Evolutionary conservation across 2,329 filamentous ascomycete species (phyloP), one percentile per base, ranked within the genome.

Genomic region (Podosphaera xanthii): DNA sequence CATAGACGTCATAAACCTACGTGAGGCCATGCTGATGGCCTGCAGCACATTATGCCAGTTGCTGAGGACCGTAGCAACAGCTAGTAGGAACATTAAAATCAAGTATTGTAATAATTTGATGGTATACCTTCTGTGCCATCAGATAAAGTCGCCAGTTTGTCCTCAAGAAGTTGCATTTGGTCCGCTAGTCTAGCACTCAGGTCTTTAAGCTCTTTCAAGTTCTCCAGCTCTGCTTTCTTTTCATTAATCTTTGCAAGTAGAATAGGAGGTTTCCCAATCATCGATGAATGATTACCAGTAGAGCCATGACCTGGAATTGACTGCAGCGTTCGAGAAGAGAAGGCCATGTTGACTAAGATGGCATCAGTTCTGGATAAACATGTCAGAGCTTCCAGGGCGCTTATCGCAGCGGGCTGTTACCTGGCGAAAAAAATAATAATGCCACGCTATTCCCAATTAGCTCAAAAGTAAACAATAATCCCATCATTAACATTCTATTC

Each of bases 11-110:
- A 30, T 6, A 7, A 58, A 73, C 81, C 67, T 76, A 90, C 86
- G 78, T 61, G 85, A 90, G 62, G 87, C 87, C 85, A 92, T 90
- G 67, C 85, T 85, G 67, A 94, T 90, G 49, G 86, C 86, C 63
- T 84, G 77, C 61, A 94, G 76, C 63, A 94, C 87, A 65, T 87
- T 90, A 70, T 90, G 84, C 87, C 87, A 94, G 70, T 92, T 94
- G 58, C 83, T 80, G 69, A 94, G 75, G 31, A 94, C 87, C n/a
- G 83, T 79, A 46, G 87, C 87, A 66, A 94, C 87, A 61, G 85
- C 86, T 88, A 69, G 59, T 58, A 59, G 63, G 59, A 50, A 61
- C 40, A 55, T 14, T n/a, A 35, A 22, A 36, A 14, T 38, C 7
- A 8, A 2, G 7, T 40, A 22, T 12, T 12, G 33, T 30, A 30